These are phyloP conservation scores for Claviceps monticola DNA, from an alignment of 2,329 filamentous ascomycete genomes.

Conservation along the genomic window DNA sequence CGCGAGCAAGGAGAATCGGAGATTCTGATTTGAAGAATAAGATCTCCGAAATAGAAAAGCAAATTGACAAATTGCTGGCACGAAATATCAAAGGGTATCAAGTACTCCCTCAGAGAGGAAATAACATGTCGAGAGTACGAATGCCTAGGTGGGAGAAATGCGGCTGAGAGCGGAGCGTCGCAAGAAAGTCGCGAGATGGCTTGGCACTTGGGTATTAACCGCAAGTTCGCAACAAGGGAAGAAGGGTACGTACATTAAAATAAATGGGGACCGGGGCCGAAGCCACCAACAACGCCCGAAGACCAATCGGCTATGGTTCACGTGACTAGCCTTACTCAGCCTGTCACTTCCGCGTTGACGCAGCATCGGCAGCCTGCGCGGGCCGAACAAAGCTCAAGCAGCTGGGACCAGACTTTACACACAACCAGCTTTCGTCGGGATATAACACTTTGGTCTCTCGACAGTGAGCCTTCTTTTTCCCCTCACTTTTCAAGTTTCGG, in stretches of 20 bases:
- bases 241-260: no score
- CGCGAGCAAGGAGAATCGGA: constrained; percentile 1
- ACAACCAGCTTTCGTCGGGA: neutral
- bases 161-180: neutral
- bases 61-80: neutral
- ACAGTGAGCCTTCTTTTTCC: neutral
- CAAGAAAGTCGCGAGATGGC: constrained; percentile 1
- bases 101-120: neutral
- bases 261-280: no score
- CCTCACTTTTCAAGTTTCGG: neutral
- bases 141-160: neutral
- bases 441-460: neutral
- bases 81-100: neutral
- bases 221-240: neutral
- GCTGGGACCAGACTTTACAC: neutral
- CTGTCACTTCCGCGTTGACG: constrained; percentile 1
- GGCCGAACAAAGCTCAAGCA: constrained; percentile 1
- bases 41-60: neutral
- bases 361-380: neutral
- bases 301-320: constrained; percentile 2
- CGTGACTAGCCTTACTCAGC: constrained; percentile 11
- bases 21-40: neutral
- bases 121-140: neutral
- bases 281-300: no score
- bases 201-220: neutral